Conservation (phyloP, 2,329 filamentous ascomycete species). For the Sporothrix sp. region DNA sequence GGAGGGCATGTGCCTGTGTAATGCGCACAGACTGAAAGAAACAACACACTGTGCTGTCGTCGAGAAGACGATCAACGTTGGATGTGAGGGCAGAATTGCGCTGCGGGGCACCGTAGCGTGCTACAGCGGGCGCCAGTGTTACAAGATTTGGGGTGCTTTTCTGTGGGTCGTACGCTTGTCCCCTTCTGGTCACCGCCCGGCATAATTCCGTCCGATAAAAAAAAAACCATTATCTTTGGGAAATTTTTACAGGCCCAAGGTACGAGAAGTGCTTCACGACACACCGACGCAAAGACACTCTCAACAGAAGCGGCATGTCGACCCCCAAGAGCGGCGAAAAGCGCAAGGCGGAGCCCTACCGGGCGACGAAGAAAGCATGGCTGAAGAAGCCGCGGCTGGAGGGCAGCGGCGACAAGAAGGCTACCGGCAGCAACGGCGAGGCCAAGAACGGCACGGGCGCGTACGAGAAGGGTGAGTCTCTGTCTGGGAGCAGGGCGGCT, state of each 20-base stretch:
- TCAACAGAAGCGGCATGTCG: constrained; percentile 31
- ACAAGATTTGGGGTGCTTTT: background rate
- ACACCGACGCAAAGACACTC: constrained; percentile 7
- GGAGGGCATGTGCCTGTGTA: too few relatives aligned
- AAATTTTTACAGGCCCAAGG: constrained; percentile 9
- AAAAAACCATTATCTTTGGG: constrained; percentile 9
- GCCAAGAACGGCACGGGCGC: background rate
- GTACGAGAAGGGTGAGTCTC: constrained; percentile 8
- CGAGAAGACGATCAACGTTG: constrained; percentile 5
- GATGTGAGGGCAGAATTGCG: background rate
- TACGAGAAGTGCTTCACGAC: constrained; percentile 1
- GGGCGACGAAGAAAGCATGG: constrained; percentile 33
- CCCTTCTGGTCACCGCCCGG: constrained; percentile 25
- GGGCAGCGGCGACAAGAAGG: constrained; percentile 28
- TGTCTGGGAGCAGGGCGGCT: background rate
- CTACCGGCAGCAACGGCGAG: constrained; percentile 20
- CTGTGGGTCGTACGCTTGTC: constrained; percentile 13
- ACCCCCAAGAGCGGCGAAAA: constrained; percentile 44
- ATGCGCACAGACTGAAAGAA: too few relatives aligned
- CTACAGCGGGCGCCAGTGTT: background rate
- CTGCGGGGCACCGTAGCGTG: constrained; percentile 2
- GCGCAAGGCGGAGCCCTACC: constrained; percentile 42
- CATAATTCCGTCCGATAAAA: constrained; percentile 17
- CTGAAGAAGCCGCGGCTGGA: constrained; percentile 44
- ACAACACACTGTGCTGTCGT: too few relatives aligned